Evolutionary conservation across 345 rosid genomes (phyloP).

Genomic region (Diplotaxis tenuifolia): DNA sequence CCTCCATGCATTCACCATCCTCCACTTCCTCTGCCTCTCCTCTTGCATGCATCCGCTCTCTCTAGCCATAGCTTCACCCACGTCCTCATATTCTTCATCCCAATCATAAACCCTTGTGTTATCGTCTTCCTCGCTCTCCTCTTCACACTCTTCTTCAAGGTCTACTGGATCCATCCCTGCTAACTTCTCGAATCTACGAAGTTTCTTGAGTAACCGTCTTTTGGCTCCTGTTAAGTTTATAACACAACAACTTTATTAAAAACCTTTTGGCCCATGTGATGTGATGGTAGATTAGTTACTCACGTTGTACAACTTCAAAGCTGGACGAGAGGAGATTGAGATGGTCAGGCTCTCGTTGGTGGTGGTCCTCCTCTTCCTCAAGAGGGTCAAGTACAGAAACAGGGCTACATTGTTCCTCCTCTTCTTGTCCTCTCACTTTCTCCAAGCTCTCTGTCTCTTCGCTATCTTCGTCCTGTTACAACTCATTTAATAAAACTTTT

Average conservation of each 20-base stretch:
- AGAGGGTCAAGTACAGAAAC: slow-evolving; percentile 87
- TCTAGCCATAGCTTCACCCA: neutral
- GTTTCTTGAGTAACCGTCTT: slow-evolving; percentile 66
- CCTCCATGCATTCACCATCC: slow-evolving; percentile 32
- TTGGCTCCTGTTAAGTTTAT: slow-evolving; percentile 56
- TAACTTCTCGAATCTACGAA: slow-evolving; percentile 74
- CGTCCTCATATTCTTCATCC: slow-evolving; percentile 10
- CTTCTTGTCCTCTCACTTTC: slow-evolving; percentile 45
- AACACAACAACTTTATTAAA: neutral
- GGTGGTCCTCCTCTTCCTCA: slow-evolving; percentile 40
- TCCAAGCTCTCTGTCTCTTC: slow-evolving; percentile 43
- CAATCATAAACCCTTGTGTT: slow-evolving; percentile 12
- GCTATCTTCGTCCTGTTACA: slow-evolving; percentile 50
- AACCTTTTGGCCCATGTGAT: slow-evolving; percentile 4
- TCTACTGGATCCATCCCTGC: slow-evolving; percentile 57
- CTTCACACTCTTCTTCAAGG: slow-evolving; percentile 42
- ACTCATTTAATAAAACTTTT: slow-evolving; percentile 32
- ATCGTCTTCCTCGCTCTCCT: slow-evolving; percentile 39
- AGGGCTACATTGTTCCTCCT: slow-evolving; percentile 88
- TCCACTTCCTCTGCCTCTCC: slow-evolving; percentile 32
- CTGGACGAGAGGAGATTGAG: slow-evolving; percentile 40
- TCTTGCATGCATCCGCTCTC: neutral
- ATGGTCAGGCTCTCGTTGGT: slow-evolving; percentile 43
- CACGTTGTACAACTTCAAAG: slow-evolving; percentile 79
- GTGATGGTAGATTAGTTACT: slow-evolving; percentile 29